Evolutionary conservation across 179 eudicot genomes (phyloP), one percentile per base, ranked within the genome.

Genomic region (Beta lomatogona): DNA sequence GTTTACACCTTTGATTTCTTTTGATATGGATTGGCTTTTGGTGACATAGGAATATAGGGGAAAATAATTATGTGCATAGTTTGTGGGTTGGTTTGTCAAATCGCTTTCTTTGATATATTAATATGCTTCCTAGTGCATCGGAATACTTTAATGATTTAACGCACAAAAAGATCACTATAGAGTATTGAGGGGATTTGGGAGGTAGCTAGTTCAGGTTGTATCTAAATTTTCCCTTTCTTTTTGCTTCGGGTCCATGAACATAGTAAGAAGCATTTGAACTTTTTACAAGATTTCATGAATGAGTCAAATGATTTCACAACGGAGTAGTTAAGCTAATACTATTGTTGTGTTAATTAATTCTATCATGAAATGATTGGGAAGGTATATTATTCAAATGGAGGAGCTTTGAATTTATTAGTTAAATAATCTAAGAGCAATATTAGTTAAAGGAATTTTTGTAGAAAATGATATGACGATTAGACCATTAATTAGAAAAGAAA

Each of bases 111-210:
- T 48, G 4, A 70, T 70, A 7, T 6, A 0, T 19, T 45, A 72
- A 50, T 50, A 22, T 22, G 59, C 36, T 31, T 73, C 64, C 64
- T 28, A 73, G 58, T 52, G 58, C 67, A 75, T 75, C 78, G 53
- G 53, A 36, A n/a, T 53, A 60, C 2, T 16, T 57, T 54, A 50
- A 28, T 53, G 22, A 68, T 18, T 67, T 8, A 53, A 36, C 3
- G 6, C 66, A 53, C 14, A 36, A 67, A 77, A 65, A 77, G 21
- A 36, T 64, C 21, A 25, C 70, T n/a, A 16, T 77, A 21, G 53
- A 61, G 58, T 6, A 44, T 77, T 45, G 53, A 61, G 58, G 72
- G 71, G 15, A 77, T 44, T 61, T 46, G 45, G 64, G 45, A 63
- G 58, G 18, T 58, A 9, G 7, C 52, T 48, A 59, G 67, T 58